These are phyloP conservation scores for Aspergillus niger DNA, from an alignment of 2,329 filamentous ascomycete genomes.

Conservation along the genomic window DNA sequence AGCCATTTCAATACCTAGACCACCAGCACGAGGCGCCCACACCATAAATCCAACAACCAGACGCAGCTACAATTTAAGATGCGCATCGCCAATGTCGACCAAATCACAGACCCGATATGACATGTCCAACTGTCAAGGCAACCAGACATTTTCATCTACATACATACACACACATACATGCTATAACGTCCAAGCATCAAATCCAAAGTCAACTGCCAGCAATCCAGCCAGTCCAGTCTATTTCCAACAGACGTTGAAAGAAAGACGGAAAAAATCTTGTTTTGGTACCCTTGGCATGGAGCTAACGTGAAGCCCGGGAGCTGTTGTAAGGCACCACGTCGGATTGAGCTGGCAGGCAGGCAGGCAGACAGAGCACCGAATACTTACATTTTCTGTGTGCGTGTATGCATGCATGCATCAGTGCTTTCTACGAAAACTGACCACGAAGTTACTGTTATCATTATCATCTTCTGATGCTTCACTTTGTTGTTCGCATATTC, in stretches of 20 bases:
- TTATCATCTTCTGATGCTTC: not conserved
- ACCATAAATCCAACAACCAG: not conserved
- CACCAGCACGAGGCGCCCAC: not conserved
- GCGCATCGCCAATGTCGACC: not conserved
- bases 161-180: not conserved
- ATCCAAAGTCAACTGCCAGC: no score
- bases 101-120: not conserved
- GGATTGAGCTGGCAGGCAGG: not conserved
- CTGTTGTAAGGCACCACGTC: conserved; percentile 25
- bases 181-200: no score
- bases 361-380: no score
- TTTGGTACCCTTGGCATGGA: not conserved
- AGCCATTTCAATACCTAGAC: not conserved
- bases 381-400: no score
- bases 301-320: not conserved
- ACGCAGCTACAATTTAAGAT: not conserved
- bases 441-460: no score
- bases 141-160: not conserved
- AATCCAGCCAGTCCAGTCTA: no score
- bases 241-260: not conserved
- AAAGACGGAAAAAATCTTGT: not conserved
- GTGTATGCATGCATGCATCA: no score
- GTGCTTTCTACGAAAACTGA: no score
- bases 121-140: not conserved
- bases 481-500: not conserved